Conservation (phyloP, 1,139 yeast genomes). For the Scheffersomyces lignicola region DNA sequence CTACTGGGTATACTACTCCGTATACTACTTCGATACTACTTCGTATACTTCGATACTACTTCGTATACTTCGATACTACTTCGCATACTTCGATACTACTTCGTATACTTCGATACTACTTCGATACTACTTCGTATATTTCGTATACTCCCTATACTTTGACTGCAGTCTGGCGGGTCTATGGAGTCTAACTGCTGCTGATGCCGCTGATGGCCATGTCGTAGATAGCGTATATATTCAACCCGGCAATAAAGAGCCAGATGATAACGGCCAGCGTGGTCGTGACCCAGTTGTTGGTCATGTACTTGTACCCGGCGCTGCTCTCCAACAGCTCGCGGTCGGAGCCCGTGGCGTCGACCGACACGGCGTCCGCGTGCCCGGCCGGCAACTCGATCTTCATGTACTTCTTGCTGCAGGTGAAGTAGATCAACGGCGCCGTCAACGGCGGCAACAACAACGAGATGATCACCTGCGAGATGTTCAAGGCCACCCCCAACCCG, state of each 20-base stretch:
- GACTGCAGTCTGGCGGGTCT: background rate
- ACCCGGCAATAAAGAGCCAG: slow-evolving; percentile 65
- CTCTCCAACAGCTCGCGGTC: no score
- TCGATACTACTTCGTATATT: no score
- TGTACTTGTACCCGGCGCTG: slow-evolving; percentile 37
- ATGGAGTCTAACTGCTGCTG: slow-evolving; percentile 7
- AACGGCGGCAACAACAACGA: slow-evolving; percentile 72
- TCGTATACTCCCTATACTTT: no score
- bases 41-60: no score
- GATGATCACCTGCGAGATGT: slow-evolving; percentile 74
- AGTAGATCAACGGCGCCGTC: slow-evolving; percentile 75
- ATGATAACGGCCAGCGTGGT: slow-evolving; percentile 45
- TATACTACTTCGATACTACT: no score
- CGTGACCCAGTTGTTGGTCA: slow-evolving; percentile 64
- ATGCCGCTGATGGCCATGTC: slow-evolving; percentile 55
- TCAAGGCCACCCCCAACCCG: slow-evolving; percentile 65
- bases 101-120: no score
- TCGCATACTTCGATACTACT: no score
- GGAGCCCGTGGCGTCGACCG: slow-evolving; percentile 7
- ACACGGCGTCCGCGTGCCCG: slow-evolving; percentile 13
- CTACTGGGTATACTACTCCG: no score
- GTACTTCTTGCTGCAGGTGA: slow-evolving; percentile 61
- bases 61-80: no score
- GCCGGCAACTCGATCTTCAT: slow-evolving; percentile 53
- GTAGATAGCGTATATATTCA: slow-evolving; percentile 71